Evolutionary conservation across 2,329 filamentous ascomycete genomes (phyloP), one percentile per base, ranked within the genome.

Genomic region (Stachybotrys elegans): DNA sequence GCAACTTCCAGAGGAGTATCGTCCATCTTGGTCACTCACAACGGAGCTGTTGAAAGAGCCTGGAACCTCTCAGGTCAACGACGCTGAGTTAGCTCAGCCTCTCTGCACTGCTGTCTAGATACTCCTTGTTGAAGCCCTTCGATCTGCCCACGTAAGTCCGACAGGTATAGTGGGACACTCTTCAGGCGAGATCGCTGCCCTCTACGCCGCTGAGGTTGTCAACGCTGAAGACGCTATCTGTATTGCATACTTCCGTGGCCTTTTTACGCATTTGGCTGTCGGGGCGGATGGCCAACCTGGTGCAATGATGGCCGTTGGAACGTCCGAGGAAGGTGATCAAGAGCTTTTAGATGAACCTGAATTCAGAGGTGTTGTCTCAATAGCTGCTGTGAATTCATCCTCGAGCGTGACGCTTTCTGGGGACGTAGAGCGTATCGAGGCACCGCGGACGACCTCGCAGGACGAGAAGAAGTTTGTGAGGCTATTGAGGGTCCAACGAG

Each of bases 91-190:
- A n/a, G 56, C 58, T 1, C 59, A 62, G 38, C 56, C 60, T 3
- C 43, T 58, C 1, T 59, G 56, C 34, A 60, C 59, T 3, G 59
- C 55, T 4, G 23, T 63, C 3, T 56, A 62, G 43, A 44, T 58
- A 9, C 50, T 48, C 1, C 40, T 63, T 4, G n/a, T n/a, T n/a
- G n/a, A n/a, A n/a, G n/a, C n/a, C n/a, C n/a, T n/a, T n/a, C n/a
- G n/a, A n/a, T n/a, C n/a, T n/a, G n/a, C n/a, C n/a, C n/a, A n/a
- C n/a, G n/a, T n/a, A n/a, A n/a, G n/a, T n/a, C n/a, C n/a, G n/a
- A n/a, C n/a, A n/a, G n/a, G n/a, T 2, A 68, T 71, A 1, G 61
- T 73, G 4, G 73, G 73, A 3, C 73, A 76, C 49, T 75, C 71
- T 0, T 71, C 68, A 0, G 73, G 73, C 2, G 73, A 77, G 48